Evolutionary conservation across 192 early-diverging fungal species (phyloP).

Genomic region (Podila epigama): DNA sequence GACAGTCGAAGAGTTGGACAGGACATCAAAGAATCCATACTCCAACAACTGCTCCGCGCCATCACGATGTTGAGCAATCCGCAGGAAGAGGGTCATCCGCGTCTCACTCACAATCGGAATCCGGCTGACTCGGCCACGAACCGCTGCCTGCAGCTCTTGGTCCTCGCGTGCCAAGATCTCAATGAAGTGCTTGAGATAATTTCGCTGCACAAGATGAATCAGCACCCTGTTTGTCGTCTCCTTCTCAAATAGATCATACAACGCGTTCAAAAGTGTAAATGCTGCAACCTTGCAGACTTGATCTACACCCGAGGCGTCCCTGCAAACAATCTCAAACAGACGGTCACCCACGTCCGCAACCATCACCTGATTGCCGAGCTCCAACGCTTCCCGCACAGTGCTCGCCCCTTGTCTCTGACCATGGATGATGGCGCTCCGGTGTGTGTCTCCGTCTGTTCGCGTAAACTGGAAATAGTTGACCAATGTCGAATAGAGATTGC

Average conservation of each 20-base stretch:
- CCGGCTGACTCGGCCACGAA: slow-evolving; percentile 50
- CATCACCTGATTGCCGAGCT: slow-evolving; percentile 56
- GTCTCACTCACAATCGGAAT: slow-evolving; percentile 73
- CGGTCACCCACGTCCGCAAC: slow-evolving; percentile 68
- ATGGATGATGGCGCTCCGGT: slow-evolving; percentile 1
- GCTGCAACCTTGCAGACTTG: slow-evolving; percentile 88
- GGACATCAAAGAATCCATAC: slow-evolving; percentile 78
- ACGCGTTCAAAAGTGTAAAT: slow-evolving; percentile 75
- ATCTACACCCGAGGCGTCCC: slow-evolving; percentile 84
- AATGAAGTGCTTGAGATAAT: slow-evolving; percentile 61
- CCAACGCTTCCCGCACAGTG: slow-evolving; percentile 24
- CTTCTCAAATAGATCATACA: slow-evolving; percentile 61
- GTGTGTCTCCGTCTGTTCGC: slow-evolving; percentile 26
- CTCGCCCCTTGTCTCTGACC: slow-evolving; percentile 1
- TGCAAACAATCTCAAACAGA: slow-evolving; percentile 75
- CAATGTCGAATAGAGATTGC: slow-evolving; percentile 82
- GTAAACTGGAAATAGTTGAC: slow-evolving; percentile 76
- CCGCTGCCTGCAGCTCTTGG: slow-evolving; percentile 60
- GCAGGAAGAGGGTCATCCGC: slow-evolving; percentile 82
- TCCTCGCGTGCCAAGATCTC: slow-evolving; percentile 71
- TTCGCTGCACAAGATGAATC: slow-evolving; percentile 57
- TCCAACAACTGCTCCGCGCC: slow-evolving; percentile 83
- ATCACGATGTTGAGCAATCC: slow-evolving; percentile 74
- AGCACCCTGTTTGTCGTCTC: slow-evolving; percentile 56
- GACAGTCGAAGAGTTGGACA: slow-evolving; percentile 52